Percentiles rank a stretch among this genome's conserved stretches.
Conservation (phyloP, 2,329 filamentous ascomycete species). For the Alternaria solani region DNA sequence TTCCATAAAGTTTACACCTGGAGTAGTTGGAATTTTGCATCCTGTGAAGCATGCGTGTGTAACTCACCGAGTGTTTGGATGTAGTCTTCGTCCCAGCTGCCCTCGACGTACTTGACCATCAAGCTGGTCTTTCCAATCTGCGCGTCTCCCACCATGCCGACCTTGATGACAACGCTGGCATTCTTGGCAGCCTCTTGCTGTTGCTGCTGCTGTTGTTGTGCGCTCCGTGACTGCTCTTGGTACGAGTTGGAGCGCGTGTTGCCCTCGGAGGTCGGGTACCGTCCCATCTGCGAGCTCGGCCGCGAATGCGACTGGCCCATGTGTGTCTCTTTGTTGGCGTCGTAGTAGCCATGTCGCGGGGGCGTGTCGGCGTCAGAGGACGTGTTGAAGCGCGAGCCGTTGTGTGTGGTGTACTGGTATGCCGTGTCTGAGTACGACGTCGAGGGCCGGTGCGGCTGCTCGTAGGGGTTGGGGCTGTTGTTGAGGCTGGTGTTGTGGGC, state of each 20-base stretch:
- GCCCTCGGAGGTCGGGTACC: slow-evolving; percentile 57
- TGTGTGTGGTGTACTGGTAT: slow-evolving; percentile 51
- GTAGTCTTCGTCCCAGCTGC: slow-evolving; percentile 99
- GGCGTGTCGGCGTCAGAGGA: slow-evolving; percentile 59
- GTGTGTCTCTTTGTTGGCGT: slow-evolving; percentile 44
- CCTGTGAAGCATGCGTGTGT: neutral
- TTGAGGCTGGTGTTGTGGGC: slow-evolving; percentile 33
- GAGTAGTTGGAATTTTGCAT: slow-evolving; percentile 24
- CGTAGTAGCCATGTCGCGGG: slow-evolving; percentile 47
- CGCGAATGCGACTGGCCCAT: slow-evolving; percentile 51
- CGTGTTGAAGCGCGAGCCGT: slow-evolving; percentile 53
- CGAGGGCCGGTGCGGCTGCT: slow-evolving; percentile 59
- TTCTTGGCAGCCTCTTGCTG: slow-evolving; percentile 56
- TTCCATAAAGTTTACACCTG: slow-evolving; percentile 99
- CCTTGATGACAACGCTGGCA: slow-evolving; percentile 91
- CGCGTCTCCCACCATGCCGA: slow-evolving; percentile 98
- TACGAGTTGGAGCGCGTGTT: slow-evolving; percentile 50
- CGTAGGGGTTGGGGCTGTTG: slow-evolving; percentile 39
- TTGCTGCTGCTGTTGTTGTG: slow-evolving; percentile 36
- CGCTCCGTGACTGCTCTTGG: slow-evolving; percentile 58
- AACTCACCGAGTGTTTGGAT: slow-evolving; percentile 87
- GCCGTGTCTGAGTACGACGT: slow-evolving; percentile 63
- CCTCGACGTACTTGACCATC: slow-evolving; percentile 99
- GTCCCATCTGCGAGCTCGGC: slow-evolving; percentile 61
- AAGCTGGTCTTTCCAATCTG: slow-evolving; percentile 99